Evolutionary conservation across 2,329 filamentous ascomycete genomes (phyloP).

Genomic region (Fusarium neocosmosporiellum): DNA sequence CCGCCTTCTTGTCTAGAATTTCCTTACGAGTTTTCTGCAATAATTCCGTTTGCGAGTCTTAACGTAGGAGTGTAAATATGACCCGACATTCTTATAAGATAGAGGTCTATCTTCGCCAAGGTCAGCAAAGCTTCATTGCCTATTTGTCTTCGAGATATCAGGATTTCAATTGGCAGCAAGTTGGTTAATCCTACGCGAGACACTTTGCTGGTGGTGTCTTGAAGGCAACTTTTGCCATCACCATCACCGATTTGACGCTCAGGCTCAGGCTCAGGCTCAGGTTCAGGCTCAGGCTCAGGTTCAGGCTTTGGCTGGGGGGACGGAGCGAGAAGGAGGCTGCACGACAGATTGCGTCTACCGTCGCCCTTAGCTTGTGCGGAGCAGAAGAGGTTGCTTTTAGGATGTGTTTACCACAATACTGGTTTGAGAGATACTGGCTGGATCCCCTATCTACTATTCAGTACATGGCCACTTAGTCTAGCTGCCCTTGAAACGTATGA

Average conservation of each 20-base stretch:
- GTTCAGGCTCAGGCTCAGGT: neutral
- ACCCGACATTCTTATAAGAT: too few relatives aligned
- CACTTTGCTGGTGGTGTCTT: fast-evolving
- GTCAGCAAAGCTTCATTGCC: neutral
- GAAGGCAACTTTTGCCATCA: neutral
- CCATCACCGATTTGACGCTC: neutral
- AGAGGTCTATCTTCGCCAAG: too few relatives aligned
- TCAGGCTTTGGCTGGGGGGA: too few relatives aligned
- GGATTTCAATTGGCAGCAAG: neutral
- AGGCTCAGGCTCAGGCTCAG: neutral
- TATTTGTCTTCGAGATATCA: neutral
- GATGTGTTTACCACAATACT: neutral
- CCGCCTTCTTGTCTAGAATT: neutral
- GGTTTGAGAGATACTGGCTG: neutral
- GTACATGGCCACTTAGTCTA: neutral
- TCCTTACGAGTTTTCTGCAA: too few relatives aligned
- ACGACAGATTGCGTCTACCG: neutral
- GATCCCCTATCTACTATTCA: neutral
- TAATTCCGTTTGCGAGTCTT: neutral
- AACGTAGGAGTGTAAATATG: too few relatives aligned
- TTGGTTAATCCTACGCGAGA: neutral
- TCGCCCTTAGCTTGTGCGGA: fast-evolving
- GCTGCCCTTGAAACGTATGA: neutral
- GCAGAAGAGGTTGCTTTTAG: neutral
- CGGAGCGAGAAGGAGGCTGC: neutral